A percentile compares a stretch with the other conserved stretches of the same genome.
Conservation (phyloP, 148 eudicot species). For the Rhododendron henanense region DNA sequence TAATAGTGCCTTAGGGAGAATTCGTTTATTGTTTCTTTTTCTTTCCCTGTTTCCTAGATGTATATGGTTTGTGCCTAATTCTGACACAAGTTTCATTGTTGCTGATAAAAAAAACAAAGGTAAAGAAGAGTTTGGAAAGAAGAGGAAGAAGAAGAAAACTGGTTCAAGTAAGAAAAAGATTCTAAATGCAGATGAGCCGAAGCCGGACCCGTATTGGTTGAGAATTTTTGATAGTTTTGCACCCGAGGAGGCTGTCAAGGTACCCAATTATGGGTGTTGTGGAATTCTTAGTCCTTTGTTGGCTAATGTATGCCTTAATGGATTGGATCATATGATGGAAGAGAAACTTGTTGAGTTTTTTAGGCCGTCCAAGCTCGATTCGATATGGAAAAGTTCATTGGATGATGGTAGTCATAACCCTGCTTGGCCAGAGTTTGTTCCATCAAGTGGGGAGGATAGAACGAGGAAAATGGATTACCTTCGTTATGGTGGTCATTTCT, state of each 20-base stretch:
- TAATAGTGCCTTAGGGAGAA: neutral
- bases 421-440: conserved; percentile 98
- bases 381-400: conserved; percentile 53
- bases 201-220: conserved; percentile 95
- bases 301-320: conserved; percentile 74
- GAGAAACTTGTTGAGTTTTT: conserved; percentile 57
- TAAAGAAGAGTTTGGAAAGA: conserved; percentile 12
- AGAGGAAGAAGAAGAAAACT: conserved; percentile 43
- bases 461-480: conserved; percentile 88
- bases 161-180: conserved; percentile 46
- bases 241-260: conserved; percentile 77
- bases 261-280: conserved; percentile 74
- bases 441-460: conserved; percentile 73
- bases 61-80: neutral
- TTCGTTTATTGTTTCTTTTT: neutral
- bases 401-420: conserved; percentile 81
- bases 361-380: conserved; percentile 45
- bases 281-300: conserved; percentile 90
- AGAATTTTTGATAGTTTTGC: conserved; percentile 74
- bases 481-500: conserved; percentile 79
- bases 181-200: conserved; percentile 74
- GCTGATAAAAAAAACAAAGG: neutral
- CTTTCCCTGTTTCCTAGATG: neutral
- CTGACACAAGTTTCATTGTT: neutral
- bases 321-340: conserved; percentile 77